Base-by-base conservation (phyloP, 805 yeast genomes). In the Dipodascopsis tothii region DNA sequence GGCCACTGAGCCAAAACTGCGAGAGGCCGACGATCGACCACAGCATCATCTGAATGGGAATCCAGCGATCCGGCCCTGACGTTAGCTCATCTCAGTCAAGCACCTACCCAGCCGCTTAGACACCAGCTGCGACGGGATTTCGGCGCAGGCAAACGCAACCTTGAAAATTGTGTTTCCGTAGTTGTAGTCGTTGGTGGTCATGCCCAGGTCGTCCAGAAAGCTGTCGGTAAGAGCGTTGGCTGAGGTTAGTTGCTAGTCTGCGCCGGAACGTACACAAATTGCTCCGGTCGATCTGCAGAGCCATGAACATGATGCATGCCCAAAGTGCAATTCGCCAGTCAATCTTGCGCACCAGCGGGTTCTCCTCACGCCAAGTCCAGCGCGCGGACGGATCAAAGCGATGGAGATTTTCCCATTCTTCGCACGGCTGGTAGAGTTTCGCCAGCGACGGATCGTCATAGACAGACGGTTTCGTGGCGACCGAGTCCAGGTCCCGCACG, bases 121-220 rank as follows among this genome's bases (percentile, higher is more conserved):
- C 25, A 80, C 65, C 50, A 80, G 64, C 56, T 80, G 84, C 2
- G 83, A 77, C 0, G 85, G 85, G 9, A 80, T 59, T 58, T 80
- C 85, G 16, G 81, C 74, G 19, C 63, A 54, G 40, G 79, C 58
- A 55, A 80, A 80, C 37, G 73, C 65, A 4, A 76, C 64, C 47
- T 68, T 64, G 53, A 72, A 72, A 33, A 80, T 66, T 3, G 81
- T 76, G 14, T 25, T 70, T 33, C 81, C 84, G 33, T 63, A 51
- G 55, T 79, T 79, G 56, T 68, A 76, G 45, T 78, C 73, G 51
- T 73, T 61, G 4, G 81, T 77, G n/a, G 71, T 70, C 55, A 78
- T 55, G 0, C 63, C 59, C 43, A 78, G 62, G 49, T 77, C 81
- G 0, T 60, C 61, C 44, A 78, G 58, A 55, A 78, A 48, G 54